Percentiles rank a stretch among this genome's conserved stretches.
Conservation (phyloP, 2,329 filamentous ascomycete species). For the Ophiognomonia clavigignenti-juglandacearum region DNA sequence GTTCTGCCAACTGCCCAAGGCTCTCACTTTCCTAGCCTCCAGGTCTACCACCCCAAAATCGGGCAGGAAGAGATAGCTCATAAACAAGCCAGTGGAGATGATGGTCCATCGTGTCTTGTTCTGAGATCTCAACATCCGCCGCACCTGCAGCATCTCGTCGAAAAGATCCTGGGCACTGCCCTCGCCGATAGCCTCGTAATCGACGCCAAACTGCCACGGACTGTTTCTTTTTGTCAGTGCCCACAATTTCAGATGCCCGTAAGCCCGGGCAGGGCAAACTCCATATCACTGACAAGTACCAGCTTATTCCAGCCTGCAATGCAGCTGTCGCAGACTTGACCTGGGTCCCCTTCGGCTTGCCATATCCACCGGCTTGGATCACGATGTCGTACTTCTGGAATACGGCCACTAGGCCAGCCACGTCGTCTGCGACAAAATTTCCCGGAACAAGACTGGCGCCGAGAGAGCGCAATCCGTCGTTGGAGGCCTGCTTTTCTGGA, state of each 20-base stretch:
- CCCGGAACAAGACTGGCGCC: slow-evolving; percentile 37
- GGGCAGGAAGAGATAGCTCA: slow-evolving; percentile 61
- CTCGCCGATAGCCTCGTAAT: slow-evolving; percentile 61
- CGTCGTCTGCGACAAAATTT: slow-evolving; percentile 36
- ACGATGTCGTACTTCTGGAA: slow-evolving; percentile 48
- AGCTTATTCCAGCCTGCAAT: slow-evolving; percentile 40
- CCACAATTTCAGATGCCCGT: no score
- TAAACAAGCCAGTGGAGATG: slow-evolving; percentile 66
- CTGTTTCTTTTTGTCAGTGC: neutral
- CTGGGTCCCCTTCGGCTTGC: slow-evolving; percentile 49
- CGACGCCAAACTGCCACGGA: slow-evolving; percentile 71
- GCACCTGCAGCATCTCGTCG: slow-evolving; percentile 60
- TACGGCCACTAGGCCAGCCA: slow-evolving; percentile 32
- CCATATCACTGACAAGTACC: slow-evolving; percentile 41
- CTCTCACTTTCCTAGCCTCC: slow-evolving; percentile 36
- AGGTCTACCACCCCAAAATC: slow-evolving; percentile 60
- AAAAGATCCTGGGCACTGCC: slow-evolving; percentile 60
- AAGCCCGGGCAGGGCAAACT: no score
- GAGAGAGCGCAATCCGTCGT: slow-evolving; percentile 30
- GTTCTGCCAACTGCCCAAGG: slow-evolving; percentile 58
- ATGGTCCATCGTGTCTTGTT: slow-evolving; percentile 52
- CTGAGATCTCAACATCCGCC: slow-evolving; percentile 46
- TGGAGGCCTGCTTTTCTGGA: slow-evolving; percentile 29
- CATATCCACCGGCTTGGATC: slow-evolving; percentile 59
- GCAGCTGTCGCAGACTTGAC: slow-evolving; percentile 52